Conservation (phyloP, 176 grass and related monocot species). For the Carex scoparia region DNA sequence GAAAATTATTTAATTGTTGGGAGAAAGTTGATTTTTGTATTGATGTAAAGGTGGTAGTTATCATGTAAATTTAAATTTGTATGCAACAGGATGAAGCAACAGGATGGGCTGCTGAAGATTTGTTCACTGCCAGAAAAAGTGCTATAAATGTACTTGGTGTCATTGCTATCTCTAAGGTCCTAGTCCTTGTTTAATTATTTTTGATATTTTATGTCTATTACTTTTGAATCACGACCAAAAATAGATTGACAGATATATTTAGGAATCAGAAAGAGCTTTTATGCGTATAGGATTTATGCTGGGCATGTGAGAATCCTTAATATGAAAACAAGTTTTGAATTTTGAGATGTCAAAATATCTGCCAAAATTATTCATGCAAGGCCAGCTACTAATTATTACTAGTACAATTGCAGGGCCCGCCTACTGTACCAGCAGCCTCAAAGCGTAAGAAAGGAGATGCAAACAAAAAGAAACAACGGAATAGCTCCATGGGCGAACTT, state of each 20-base stretch:
- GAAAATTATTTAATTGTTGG: background rate
- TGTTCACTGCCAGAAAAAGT: slow-evolving; percentile 91
- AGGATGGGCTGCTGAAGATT: slow-evolving; percentile 82
- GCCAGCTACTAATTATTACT: background rate
- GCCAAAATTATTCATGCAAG: background rate
- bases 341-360: background rate
- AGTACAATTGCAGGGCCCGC: slow-evolving; percentile 56
- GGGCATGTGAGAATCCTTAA: background rate
- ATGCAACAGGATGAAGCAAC: slow-evolving; percentile 70
- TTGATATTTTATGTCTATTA: background rate
- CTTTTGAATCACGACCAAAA: background rate
- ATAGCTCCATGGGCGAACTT: slow-evolving; percentile 73
- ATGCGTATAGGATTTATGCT: background rate
- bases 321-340: background rate
- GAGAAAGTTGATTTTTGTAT: background rate
- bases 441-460: slow-evolving; percentile 93
- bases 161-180: slow-evolving; percentile 82
- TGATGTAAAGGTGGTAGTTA: background rate
- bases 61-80: slow-evolving; percentile 23
- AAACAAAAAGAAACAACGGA: slow-evolving; percentile 72
- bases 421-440: slow-evolving; percentile 50
- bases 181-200: slow-evolving; percentile 1
- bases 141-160: slow-evolving; percentile 92
- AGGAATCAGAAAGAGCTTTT: background rate
- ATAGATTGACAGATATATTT: background rate